Evolutionary conservation across 148 eudicot genomes (phyloP).

Genomic region (Beta vulgaris): DNA sequence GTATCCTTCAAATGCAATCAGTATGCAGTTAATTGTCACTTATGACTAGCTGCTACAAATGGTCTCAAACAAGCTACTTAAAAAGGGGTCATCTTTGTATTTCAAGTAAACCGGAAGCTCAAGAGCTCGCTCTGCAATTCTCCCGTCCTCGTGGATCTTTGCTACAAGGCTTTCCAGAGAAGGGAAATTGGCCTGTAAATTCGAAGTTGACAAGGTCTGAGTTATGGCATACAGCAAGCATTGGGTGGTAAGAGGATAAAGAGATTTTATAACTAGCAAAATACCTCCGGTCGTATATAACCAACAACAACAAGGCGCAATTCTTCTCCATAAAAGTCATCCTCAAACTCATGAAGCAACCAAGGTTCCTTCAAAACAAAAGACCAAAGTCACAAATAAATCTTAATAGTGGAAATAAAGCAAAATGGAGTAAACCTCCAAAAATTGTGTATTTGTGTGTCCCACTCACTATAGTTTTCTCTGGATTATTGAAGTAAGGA

Average conservation of each 20-base stretch:
- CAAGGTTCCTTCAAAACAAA: slow-evolving; percentile 74
- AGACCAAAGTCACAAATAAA: background rate
- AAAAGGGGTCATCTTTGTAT: slow-evolving; percentile 52
- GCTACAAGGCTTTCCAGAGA: slow-evolving; percentile 65
- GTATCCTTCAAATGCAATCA: background rate
- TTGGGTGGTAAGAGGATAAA: slow-evolving; percentile 6
- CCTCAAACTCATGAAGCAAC: slow-evolving; percentile 88
- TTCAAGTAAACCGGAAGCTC: slow-evolving; percentile 70
- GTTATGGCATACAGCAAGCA: background rate
- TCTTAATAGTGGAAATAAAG: slow-evolving; percentile 1
- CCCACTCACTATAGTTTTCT: slow-evolving; percentile 86
- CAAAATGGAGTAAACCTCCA: background rate
- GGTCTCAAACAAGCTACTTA: slow-evolving; percentile 33
- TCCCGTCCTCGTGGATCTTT: slow-evolving; percentile 67
- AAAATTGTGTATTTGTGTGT: slow-evolving; percentile 1
- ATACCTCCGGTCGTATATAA: slow-evolving; percentile 90
- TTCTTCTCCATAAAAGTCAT: slow-evolving; percentile 92
- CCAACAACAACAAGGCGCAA: slow-evolving; percentile 76
- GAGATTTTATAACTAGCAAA: background rate
- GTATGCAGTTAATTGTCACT: background rate
- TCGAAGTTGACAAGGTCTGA: background rate
- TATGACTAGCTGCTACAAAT: background rate
- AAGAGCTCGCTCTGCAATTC: slow-evolving; percentile 71
- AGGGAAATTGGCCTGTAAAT: slow-evolving; percentile 62
- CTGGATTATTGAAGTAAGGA: slow-evolving; percentile 81